Base-by-base conservation (phyloP, 345 rosid species). In the Citropsis articulata region DNA sequence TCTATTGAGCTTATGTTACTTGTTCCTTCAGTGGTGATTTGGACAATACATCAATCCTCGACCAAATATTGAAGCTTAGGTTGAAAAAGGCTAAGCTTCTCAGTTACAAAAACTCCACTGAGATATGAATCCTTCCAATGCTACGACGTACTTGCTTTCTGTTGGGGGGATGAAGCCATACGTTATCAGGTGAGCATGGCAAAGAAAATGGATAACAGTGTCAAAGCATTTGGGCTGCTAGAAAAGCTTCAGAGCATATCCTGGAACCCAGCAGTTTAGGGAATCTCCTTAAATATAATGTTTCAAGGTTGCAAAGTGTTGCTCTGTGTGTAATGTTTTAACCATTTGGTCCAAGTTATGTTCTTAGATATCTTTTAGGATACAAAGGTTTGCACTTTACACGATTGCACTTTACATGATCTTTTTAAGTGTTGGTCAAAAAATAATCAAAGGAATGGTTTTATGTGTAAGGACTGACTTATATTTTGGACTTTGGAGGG, bases 241-340 rank as follows among this genome's bases (percentile, higher is more conserved):
- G 98, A 94, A 80, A 89, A 90, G 90, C 93, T 91, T 82, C 89
- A 94, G 6, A 82, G 80, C 77, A 94, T 94, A 94, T 94, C 98
- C 19, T 93, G 97, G 98, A 84, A 84, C 84, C 87, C 97, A 68
- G 97, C 97, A 71, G 95, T 91, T 78, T 86, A 88, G 86, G 98
- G 98, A 92, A 85, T 59, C 76, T 24, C 76, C 66, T 78, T 63
- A 35, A 66, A 72, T 71, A 38, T 70, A 12, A 45, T 75, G 13
- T 62, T 25, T 27, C 30, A 27, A 62, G 28, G 66, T 25, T 62
- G 36, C 66, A 5, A 63, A 64, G 38, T 9, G 10, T 64, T 64
- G 19, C n/a, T 31, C 40, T 9, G 45, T 64, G n/a, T 19, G 5
- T 30, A 4, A 31, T 31, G 33, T 25, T 28, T 28, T 13, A 28